These are phyloP conservation scores for Globisporangium cystogenes DNA, from an alignment of 352 stramenopile genomes.

Conservation along the genomic window DNA sequence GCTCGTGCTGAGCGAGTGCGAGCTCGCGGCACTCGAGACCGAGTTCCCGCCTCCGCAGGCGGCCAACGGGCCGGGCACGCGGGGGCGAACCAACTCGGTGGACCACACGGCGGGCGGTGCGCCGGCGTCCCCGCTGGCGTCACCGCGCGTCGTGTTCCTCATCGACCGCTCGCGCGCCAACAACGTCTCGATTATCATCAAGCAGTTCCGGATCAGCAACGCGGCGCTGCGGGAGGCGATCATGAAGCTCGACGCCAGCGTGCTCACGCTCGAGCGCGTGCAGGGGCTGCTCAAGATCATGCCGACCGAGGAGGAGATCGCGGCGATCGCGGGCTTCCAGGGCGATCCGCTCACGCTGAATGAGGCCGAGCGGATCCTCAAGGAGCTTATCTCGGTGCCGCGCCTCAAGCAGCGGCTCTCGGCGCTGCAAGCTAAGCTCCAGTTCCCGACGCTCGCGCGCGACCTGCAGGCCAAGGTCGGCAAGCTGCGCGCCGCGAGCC, in stretches of 20 bases:
- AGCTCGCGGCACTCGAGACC: constrained; percentile 43
- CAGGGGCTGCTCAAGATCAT: constrained; percentile 83
- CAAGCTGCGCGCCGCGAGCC: constrained; percentile 51
- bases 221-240: constrained; percentile 71
- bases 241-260: constrained; percentile 73
- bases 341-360: constrained; percentile 63
- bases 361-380: constrained; percentile 72
- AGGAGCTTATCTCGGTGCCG: constrained; percentile 73
- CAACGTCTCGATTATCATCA: constrained; percentile 96
- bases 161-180: constrained; percentile 70
- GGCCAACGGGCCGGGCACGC: constrained; percentile 20
- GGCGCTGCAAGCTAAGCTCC: constrained; percentile 54
- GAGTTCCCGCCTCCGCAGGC: constrained; percentile 60
- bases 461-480: constrained; percentile 66
- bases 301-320: constrained; percentile 86
- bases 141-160: constrained; percentile 63
- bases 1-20: constrained; percentile 37
- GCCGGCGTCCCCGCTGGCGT: constrained; percentile 39
- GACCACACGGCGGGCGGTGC: constrained; percentile 28
- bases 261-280: constrained; percentile 78
- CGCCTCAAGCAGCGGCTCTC: constrained; percentile 56
- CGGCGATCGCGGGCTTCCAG: constrained; percentile 51
- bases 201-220: constrained; percentile 92
- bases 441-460: constrained; percentile 53
- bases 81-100: constrained; percentile 34